phyloP scores from a whole-genome alignment of 805 yeast species.

The Candida multigemmis region DNA sequence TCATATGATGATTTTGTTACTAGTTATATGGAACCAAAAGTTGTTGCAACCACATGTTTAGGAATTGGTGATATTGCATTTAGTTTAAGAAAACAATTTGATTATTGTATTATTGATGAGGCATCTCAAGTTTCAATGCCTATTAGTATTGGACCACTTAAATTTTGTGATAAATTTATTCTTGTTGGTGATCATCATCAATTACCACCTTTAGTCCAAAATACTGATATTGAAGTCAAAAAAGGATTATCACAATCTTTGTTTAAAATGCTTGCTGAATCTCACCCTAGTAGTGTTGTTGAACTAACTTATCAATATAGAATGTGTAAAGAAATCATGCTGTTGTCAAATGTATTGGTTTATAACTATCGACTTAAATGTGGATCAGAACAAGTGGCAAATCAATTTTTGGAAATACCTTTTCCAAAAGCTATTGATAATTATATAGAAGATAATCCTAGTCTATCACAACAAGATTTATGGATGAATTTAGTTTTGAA shows the following conservation, averaged over 20 bases:
- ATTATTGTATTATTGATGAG: conserved; percentile 91
- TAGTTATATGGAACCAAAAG: conserved; percentile 46
- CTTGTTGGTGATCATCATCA: conserved; percentile 97
- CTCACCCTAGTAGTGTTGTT: conserved; percentile 65
- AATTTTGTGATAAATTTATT: conserved; percentile 69
- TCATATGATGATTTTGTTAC: conserved; percentile 37
- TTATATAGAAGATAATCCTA: conserved; percentile 3
- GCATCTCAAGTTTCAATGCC: conserved; percentile 96
- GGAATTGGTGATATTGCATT: conserved; percentile 63
- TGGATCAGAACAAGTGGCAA: conserved; percentile 58
- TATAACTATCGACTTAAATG: conserved; percentile 72
- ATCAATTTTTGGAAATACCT: conserved; percentile 46
- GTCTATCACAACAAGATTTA: conserved; percentile 3
- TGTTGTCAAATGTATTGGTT: conserved; percentile 67
- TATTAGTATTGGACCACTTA: conserved; percentile 77
- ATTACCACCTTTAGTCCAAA: conserved; percentile 76
- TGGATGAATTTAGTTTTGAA: conserved; percentile 58
- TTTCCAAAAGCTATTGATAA: conserved; percentile 14
- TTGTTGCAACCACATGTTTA: conserved; percentile 85
- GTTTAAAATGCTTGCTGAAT: conserved; percentile 65
- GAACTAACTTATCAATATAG: conserved; percentile 80
- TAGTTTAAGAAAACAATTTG: conserved; percentile 49
- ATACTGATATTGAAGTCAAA: conserved; percentile 51
- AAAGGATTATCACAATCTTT: conserved; percentile 64
- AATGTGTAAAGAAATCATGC: conserved; percentile 87